A percentile compares a stretch with the other conserved stretches of the same genome.
Evolutionary conservation across 108 stramenopile genomes (phyloP).

Genomic region (Stephanodiscus triporus): DNA sequence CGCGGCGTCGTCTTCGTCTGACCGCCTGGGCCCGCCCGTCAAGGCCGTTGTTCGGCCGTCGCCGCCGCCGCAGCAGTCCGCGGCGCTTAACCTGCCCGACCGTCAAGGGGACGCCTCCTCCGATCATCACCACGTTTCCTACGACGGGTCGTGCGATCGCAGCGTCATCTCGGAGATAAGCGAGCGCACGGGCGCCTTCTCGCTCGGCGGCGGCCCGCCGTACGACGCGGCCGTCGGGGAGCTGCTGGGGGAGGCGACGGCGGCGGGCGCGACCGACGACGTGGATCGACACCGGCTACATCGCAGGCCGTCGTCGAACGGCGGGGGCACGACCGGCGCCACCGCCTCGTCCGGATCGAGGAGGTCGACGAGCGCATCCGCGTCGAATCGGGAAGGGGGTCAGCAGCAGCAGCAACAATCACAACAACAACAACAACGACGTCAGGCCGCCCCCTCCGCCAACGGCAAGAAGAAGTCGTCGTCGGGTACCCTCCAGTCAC

Average conservation of each 20-base stretch:
- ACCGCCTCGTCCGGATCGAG: background rate
- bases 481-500: background rate
- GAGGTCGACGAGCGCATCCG: constrained; percentile 5
- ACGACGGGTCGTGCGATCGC: constrained; percentile 16
- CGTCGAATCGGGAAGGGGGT: no score
- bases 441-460: background rate
- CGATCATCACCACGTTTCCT: no score
- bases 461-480: background rate
- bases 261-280: background rate
- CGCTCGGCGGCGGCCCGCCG: background rate
- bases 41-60: no score
- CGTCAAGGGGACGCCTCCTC: no score
- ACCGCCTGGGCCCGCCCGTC: no score
- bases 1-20: no score
- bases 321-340: background rate
- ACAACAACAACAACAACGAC: constrained; percentile 4
- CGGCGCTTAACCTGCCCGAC: no score
- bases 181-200: constrained; percentile 8
- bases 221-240: background rate
- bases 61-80: no score
- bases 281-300: no score
- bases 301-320: no score
- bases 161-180: constrained; percentile 43
- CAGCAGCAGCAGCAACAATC: constrained; percentile 1
- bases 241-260: background rate